phyloP scores from a whole-genome alignment of 805 yeast genomes.

The Pichia ethanolica region DNA sequence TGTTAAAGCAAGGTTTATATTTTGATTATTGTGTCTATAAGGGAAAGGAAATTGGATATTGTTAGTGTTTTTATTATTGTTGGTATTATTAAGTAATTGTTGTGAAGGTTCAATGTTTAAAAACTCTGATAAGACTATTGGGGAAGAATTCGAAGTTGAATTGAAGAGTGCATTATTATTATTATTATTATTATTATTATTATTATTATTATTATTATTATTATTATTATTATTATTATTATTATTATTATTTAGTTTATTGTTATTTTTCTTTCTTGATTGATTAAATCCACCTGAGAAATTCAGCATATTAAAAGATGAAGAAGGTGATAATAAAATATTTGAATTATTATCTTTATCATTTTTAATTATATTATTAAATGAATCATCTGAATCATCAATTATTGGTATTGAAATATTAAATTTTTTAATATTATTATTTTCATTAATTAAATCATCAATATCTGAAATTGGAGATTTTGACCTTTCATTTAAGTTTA shows the following conservation, averaged over 20 bases:
- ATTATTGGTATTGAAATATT: slow-evolving; percentile 1
- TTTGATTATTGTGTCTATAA: slow-evolving; percentile 24
- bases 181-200: too few species aligned
- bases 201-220: too few species aligned
- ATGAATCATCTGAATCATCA: not conserved
- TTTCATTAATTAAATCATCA: not conserved
- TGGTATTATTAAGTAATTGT: not conserved
- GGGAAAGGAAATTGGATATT: slow-evolving; percentile 13
- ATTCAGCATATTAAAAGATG: slow-evolving; percentile 10
- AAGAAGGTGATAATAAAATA: slow-evolving; percentile 9
- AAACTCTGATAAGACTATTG: slow-evolving; percentile 3
- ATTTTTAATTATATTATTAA: not conserved
- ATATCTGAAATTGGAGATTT: not conserved
- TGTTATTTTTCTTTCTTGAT: not conserved
- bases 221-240: too few species aligned
- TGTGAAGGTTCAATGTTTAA: slow-evolving; percentile 1
- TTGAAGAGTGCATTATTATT: not conserved
- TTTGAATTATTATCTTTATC: slow-evolving; percentile 8
- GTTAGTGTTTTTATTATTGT: not conserved
- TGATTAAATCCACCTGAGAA: not conserved
- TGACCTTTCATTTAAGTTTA: not conserved
- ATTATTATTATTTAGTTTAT: too few species aligned
- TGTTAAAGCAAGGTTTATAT: slow-evolving; percentile 23
- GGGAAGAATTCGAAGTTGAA: not conserved
- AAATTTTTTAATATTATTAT: not conserved